Conservation (phyloP, 2,329 filamentous ascomycete species). For the Aspergillaceae sp. region DNA sequence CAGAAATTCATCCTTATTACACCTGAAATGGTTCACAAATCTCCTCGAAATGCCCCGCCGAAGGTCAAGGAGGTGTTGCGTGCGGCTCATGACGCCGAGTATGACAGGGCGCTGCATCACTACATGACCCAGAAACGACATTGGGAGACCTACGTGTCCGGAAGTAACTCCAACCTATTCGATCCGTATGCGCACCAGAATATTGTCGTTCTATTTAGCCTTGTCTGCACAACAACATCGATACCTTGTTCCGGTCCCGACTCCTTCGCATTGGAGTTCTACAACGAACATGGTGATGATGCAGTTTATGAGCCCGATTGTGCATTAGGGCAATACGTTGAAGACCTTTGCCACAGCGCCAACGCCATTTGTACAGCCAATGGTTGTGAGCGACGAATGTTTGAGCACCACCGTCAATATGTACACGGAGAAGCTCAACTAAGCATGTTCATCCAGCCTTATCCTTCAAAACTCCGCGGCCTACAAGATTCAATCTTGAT, state of each 20-base stretch:
- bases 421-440: conserved; percentile 93
- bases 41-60: conserved; percentile 67
- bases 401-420: conserved; percentile 90
- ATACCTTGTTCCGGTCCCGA: conserved; percentile 89
- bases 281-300: conserved; percentile 73
- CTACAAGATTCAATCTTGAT: conserved; percentile 74
- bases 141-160: conserved; percentile 91
- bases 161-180: conserved; percentile 71
- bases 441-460: conserved; percentile 78
- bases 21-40: conserved; percentile 87
- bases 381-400: conserved; percentile 80
- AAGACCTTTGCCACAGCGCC: conserved; percentile 72
- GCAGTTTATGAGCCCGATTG: conserved; percentile 71
- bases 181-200: conserved; percentile 95
- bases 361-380: conserved; percentile 71
- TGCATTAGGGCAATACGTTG: conserved; percentile 88
- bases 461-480: conserved; percentile 56
- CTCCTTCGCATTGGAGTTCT: conserved; percentile 83
- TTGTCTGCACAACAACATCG: conserved; percentile 87
- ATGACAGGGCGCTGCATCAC: conserved; percentile 87
- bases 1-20: conserved; percentile 84
- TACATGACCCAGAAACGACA: conserved; percentile 91
- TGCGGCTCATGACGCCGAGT: conserved; percentile 92
- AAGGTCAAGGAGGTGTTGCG: conserved; percentile 90
- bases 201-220: conserved; percentile 87